These are phyloP conservation scores for Barnettozyma vustinii DNA, from an alignment of 805 yeast genomes.

Conservation along the genomic window DNA sequence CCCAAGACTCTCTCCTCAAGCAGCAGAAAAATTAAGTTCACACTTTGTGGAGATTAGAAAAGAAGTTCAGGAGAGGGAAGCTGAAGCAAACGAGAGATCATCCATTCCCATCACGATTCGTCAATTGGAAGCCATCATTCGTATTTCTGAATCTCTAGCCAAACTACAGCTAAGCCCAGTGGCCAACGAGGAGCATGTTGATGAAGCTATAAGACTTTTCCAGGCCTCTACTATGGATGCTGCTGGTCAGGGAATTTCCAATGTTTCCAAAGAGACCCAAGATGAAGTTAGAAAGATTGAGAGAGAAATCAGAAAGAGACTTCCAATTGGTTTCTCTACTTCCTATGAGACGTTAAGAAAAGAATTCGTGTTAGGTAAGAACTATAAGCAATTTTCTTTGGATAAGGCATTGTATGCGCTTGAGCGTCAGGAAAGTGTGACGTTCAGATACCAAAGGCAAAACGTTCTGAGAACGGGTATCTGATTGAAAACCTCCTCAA, in stretches of 20 bases:
- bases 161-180: conserved; percentile 77
- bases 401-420: conserved; percentile 77
- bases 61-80: conserved; percentile 74
- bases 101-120: conserved; percentile 96
- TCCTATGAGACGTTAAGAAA: conserved; percentile 75
- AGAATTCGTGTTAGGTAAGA: conserved; percentile 69
- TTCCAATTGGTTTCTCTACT: conserved; percentile 96
- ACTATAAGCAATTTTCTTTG: conserved; percentile 62
- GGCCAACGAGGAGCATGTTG: conserved; percentile 86
- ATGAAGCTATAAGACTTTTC: conserved; percentile 90
- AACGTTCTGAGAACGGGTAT: conserved; percentile 53
- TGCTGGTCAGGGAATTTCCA: conserved; percentile 46
- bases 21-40: conserved; percentile 83
- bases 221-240: conserved; percentile 98
- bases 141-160: conserved; percentile 92
- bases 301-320: conserved; percentile 77
- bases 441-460: conserved; percentile 82
- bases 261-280: conserved; percentile 51
- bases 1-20: conserved; percentile 83
- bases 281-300: conserved; percentile 77
- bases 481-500: neutral
- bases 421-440: conserved; percentile 84
- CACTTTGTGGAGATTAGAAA: conserved; percentile 90
- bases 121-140: conserved; percentile 94
- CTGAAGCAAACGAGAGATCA: conserved; percentile 79